Percentiles rank a stretch among this genome's conserved stretches.
Conservation (phyloP, 2,329 filamentous ascomycete genomes). For the Pseudopithomyces chartarum region DNA sequence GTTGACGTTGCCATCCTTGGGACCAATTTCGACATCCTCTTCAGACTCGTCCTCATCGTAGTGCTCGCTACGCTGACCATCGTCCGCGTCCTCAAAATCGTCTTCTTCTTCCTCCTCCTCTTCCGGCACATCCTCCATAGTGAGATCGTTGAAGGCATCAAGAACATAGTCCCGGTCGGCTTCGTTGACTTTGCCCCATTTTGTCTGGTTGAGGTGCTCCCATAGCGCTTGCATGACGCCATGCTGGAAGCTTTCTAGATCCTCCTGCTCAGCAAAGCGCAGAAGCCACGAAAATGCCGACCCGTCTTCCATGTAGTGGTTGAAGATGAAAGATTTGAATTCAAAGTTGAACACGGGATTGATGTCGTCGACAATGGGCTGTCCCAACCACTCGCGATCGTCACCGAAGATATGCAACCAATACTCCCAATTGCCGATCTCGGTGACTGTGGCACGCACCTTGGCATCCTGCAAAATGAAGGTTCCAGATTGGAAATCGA, state of each 20-base stretch:
- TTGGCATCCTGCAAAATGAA: conserved; percentile 80
- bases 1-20: conserved; percentile 83
- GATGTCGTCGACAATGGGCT: conserved; percentile 84
- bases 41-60: conserved; percentile 80
- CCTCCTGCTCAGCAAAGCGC: conserved; percentile 82
- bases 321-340: conserved; percentile 99
- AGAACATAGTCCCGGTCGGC: conserved; percentile 92
- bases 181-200: conserved; percentile 92
- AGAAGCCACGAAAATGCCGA: conserved; percentile 95
- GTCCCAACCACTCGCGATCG: conserved; percentile 83
- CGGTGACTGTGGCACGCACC: conserved; percentile 79
- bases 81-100: conserved; percentile 65
- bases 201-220: conserved; percentile 93
- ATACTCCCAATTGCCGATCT: conserved; percentile 91
- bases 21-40: conserved; percentile 70
- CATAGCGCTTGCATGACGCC: conserved; percentile 94
- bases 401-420: conserved; percentile 85
- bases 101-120: conserved; percentile 62
- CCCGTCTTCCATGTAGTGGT: conserved; percentile 87
- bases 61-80: conserved; percentile 72
- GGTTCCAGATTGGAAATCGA: conserved; percentile 84
- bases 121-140: conserved; percentile 77
- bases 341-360: conserved; percentile 99
- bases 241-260: conserved; percentile 86
- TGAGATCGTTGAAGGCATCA: conserved; percentile 92